Conservation (phyloP, 441 rosid genomes). For the Isatis lusitanica region DNA sequence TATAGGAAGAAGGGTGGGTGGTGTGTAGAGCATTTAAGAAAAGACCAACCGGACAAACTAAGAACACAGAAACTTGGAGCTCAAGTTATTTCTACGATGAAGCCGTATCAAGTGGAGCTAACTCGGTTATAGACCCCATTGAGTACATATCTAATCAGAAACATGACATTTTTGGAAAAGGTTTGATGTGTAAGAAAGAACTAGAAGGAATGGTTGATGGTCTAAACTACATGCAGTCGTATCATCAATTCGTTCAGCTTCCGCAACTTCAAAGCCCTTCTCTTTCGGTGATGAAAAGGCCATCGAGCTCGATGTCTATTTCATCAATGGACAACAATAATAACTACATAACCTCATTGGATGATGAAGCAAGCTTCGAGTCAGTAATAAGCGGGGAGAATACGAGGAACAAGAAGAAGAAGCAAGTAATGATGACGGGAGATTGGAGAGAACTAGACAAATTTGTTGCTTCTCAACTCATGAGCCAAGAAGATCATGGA, state of each 20-base stretch:
- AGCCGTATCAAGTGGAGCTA: conserved; percentile 45
- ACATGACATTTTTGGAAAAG: conserved; percentile 10
- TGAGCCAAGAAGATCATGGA: conserved; percentile 55
- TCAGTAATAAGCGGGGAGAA: conserved; percentile 11
- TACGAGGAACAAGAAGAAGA: conserved; percentile 36
- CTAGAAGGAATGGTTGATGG: conserved; percentile 51
- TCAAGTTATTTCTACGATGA: conserved; percentile 60
- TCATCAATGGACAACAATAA: conserved; percentile 28
- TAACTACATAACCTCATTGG: conserved; percentile 27
- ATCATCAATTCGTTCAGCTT: conserved; percentile 54
- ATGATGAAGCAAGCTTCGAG: conserved; percentile 37
- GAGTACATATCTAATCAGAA: conserved; percentile 41
- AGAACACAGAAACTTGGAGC: conserved; percentile 61
- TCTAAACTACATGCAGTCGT: conserved; percentile 45
- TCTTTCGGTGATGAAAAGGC: conserved; percentile 25
- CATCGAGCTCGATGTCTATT: conserved; percentile 30
- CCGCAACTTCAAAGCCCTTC: conserved; percentile 74
- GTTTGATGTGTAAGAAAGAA: conserved; percentile 69
- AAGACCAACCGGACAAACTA: conserved; percentile 47
- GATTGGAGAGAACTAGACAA: conserved; percentile 90
- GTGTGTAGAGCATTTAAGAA: conserved; percentile 93
- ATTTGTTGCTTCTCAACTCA: conserved; percentile 85
- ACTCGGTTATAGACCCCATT: conserved; percentile 52
- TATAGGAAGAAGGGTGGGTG: conserved; percentile 96
- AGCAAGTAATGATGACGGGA: conserved; percentile 45